These are phyloP conservation scores for Nemania abortiva DNA, from an alignment of 2,329 filamentous ascomycete genomes.

Conservation along the genomic window DNA sequence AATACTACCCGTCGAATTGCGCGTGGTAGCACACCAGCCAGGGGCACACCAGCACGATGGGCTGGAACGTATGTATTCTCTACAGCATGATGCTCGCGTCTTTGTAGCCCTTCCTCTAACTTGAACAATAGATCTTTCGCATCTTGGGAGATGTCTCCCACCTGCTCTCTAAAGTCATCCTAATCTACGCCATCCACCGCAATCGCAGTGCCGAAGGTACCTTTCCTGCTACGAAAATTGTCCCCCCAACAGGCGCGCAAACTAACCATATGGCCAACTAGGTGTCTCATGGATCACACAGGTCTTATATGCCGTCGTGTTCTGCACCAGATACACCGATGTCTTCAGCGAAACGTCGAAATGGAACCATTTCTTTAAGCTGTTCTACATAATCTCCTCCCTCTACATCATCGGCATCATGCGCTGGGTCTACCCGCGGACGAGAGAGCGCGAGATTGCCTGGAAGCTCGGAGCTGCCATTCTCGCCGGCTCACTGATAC, in stretches of 20 bases:
- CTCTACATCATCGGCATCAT: constrained; percentile 90
- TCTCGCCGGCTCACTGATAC: constrained; percentile 71
- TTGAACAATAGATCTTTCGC: constrained; percentile 69
- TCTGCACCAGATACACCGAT: constrained; percentile 87
- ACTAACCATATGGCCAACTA: constrained; percentile 52
- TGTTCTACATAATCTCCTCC: constrained; percentile 87
- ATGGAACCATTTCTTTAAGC: constrained; percentile 87
- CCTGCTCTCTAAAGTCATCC: constrained; percentile 85
- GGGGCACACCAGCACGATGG: constrained; percentile 43
- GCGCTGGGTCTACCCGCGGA: constrained; percentile 86
- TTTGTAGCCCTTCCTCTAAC: constrained; percentile 4
- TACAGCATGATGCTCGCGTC: constrained; percentile 14
- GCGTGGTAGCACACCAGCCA: constrained; percentile 26
- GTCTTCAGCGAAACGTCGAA: constrained; percentile 69
- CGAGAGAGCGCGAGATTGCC: constrained; percentile 90
- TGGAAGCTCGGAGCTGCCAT: constrained; percentile 88
- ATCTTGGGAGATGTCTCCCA: constrained; percentile 88
- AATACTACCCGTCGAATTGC: constrained; percentile 11
- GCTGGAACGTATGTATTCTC: constrained; percentile 48
- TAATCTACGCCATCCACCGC: constrained; percentile 89
- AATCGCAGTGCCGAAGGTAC: constrained; percentile 87
- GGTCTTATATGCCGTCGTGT: constrained; percentile 86
- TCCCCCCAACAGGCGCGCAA: constrained; percentile 5
- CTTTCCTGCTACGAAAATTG: constrained; percentile 30
- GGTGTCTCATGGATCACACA: constrained; percentile 94